A percentile compares a stretch with the other conserved stretches of the same genome.
These are phyloP conservation scores for Suillus subaureus DNA, from an alignment of 768 basidiomycete genomes.

Conservation along the genomic window DNA sequence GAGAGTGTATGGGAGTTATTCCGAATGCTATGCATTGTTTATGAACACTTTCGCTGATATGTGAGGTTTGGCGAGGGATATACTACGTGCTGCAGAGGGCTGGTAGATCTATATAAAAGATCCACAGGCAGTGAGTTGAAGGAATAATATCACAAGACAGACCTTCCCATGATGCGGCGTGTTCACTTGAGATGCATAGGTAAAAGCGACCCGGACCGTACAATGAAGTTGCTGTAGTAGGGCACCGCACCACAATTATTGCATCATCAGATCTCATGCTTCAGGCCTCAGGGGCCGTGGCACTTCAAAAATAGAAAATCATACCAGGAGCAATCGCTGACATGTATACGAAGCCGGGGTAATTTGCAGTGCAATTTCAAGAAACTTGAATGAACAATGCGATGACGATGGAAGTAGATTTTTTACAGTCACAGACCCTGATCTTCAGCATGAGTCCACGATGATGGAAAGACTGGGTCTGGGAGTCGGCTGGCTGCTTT, in stretches of 20 bases:
- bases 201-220: background rate
- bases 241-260: conserved; percentile 4
- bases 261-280: too few species aligned
- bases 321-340: background rate
- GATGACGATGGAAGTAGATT: background rate
- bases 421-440: background rate
- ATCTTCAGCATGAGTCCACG: background rate
- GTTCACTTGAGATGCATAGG: background rate
- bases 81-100: background rate
- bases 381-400: background rate
- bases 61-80: background rate
- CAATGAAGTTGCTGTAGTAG: conserved; percentile 1
- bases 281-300: background rate
- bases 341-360: background rate
- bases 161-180: background rate
- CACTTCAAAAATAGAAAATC: background rate
- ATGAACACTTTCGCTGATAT: background rate
- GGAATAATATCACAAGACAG: background rate
- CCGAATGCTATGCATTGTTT: background rate
- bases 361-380: background rate
- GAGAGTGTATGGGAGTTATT: background rate
- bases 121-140: background rate
- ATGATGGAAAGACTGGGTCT: background rate
- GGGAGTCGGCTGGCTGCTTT: background rate
- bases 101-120: conserved; percentile 2